Percentiles rank a stretch among this genome's conserved stretches.
These are phyloP conservation scores for Bryoglossum gracile DNA, from an alignment of 495 filamentous ascomycete genomes.

Conservation along the genomic window DNA sequence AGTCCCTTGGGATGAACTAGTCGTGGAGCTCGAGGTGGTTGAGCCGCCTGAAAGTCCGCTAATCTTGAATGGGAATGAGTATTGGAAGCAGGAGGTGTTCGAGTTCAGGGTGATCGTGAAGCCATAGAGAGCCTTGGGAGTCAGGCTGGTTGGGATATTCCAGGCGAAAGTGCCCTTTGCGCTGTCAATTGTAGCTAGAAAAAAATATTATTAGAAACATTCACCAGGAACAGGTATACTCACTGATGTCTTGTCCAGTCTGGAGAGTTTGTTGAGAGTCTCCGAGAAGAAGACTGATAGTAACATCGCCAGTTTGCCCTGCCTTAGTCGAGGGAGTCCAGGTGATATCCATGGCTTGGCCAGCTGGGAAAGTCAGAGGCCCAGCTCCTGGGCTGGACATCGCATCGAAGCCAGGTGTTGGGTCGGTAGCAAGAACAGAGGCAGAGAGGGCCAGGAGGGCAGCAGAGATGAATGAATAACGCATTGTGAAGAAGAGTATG, in stretches of 20 bases:
- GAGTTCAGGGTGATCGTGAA: constrained; percentile 14
- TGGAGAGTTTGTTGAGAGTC: constrained; percentile 3
- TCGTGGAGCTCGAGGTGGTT: neutral
- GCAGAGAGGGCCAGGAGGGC: constrained; percentile 42
- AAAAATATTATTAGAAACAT: constrained; percentile 10
- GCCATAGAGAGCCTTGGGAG: constrained; percentile 13
- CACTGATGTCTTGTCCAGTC: no score
- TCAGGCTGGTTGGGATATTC: constrained; percentile 4
- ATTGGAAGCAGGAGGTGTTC: constrained; percentile 20
- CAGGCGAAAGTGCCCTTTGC: constrained; percentile 10
- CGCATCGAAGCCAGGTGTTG: constrained; percentile 21
- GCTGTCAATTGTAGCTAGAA: constrained; percentile 15
- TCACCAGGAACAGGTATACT: no score
- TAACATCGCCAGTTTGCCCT: constrained; percentile 6
- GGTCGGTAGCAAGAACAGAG: constrained; percentile 18
- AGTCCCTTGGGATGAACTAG: no score
- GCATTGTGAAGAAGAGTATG: constrained; percentile 13
- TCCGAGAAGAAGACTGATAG: constrained; percentile 21
- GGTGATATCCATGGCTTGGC: constrained; percentile 13
- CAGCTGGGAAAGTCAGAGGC: constrained; percentile 8
- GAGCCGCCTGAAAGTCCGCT: constrained; percentile 5
- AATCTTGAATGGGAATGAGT: constrained; percentile 20
- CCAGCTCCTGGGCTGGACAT: constrained; percentile 15
- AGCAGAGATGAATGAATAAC: constrained; percentile 12
- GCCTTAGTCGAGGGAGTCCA: constrained; percentile 9